Conservation (phyloP, 23 red algal genomes). For the Gracilaria vermiculophylla region DNA sequence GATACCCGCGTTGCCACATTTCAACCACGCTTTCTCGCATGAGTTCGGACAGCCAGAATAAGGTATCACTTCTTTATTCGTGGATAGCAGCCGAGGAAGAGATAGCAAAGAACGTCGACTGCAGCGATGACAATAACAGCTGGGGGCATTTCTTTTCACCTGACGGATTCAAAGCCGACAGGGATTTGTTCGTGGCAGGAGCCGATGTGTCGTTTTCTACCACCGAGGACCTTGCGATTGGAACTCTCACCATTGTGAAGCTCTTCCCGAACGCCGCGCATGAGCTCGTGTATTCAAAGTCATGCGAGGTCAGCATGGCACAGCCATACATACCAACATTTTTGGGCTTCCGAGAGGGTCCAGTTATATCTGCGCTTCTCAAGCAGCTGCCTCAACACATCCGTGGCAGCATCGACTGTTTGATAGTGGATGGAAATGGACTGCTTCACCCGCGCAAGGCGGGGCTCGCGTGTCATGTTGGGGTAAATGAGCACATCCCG, state of each 20-base stretch:
- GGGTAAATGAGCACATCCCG: slow-evolving; percentile 66
- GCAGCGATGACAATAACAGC: slow-evolving; percentile 27
- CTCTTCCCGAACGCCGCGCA: neutral
- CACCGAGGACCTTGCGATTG: slow-evolving; percentile 35
- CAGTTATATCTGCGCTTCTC: slow-evolving; percentile 43
- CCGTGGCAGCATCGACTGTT: slow-evolving; percentile 30
- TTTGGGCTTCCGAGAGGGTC: slow-evolving; percentile 88
- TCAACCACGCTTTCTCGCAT: neutral
- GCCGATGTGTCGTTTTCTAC: slow-evolving; percentile 76
- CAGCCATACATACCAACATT: slow-evolving; percentile 77
- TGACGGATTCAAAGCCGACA: neutral
- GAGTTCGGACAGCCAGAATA: neutral
- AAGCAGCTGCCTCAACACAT: neutral
- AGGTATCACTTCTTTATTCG: neutral
- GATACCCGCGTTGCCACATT: no score
- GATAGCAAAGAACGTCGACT: slow-evolving; percentile 25
- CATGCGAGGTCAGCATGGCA: slow-evolving; percentile 29
- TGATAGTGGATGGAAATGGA: slow-evolving; percentile 97
- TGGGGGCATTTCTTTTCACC: slow-evolving; percentile 3
- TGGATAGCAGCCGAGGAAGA: slow-evolving; percentile 29
- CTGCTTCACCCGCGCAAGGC: slow-evolving; percentile 85
- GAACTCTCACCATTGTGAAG: slow-evolving; percentile 48
- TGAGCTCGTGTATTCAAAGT: slow-evolving; percentile 46
- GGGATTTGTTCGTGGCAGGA: slow-evolving; percentile 55
- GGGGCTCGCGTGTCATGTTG: slow-evolving; percentile 86